Evolutionary conservation across 163 green algal genomes (phyloP).

Genomic region (Chlamydomonas reinhardtii): DNA sequence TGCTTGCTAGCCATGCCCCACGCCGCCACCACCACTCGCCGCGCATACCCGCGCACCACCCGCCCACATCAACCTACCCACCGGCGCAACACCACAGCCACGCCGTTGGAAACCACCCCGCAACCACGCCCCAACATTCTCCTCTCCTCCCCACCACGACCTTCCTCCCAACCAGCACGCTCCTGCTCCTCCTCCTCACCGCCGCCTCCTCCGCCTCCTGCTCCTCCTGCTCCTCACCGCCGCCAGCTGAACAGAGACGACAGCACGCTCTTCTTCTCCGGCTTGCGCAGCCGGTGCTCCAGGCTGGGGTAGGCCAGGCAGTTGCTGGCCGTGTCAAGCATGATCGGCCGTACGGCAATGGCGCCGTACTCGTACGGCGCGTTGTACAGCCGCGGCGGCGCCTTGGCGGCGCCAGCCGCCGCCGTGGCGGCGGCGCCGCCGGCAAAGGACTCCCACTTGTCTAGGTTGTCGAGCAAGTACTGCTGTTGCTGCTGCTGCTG

Average conservation of each 20-base stretch:
- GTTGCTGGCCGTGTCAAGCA: constrained; percentile 67
- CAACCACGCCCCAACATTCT: no score
- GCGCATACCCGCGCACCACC: no score
- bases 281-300: constrained; percentile 46
- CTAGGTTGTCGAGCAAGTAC: constrained; percentile 71
- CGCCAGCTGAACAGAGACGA: constrained; percentile 18
- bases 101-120: no score
- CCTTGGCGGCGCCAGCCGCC: background rate
- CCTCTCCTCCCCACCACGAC: no score
- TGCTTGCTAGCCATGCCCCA: no score
- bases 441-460: constrained; percentile 75
- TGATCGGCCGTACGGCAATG: constrained; percentile 64
- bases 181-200: no score
- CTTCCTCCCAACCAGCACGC: no score
- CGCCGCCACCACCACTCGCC: no score
- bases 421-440: constrained; percentile 17
- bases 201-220: no score
- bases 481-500: background rate
- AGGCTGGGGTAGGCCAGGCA: constrained; percentile 63
- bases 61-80: no score
- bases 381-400: constrained; percentile 39
- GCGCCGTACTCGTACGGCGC: constrained; percentile 43
- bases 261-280: constrained; percentile 48
- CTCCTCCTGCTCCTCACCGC: no score
- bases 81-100: no score